Evolutionary conservation across 176 grass and related monocot species (phyloP).

Genomic region (Carex parvula): DNA sequence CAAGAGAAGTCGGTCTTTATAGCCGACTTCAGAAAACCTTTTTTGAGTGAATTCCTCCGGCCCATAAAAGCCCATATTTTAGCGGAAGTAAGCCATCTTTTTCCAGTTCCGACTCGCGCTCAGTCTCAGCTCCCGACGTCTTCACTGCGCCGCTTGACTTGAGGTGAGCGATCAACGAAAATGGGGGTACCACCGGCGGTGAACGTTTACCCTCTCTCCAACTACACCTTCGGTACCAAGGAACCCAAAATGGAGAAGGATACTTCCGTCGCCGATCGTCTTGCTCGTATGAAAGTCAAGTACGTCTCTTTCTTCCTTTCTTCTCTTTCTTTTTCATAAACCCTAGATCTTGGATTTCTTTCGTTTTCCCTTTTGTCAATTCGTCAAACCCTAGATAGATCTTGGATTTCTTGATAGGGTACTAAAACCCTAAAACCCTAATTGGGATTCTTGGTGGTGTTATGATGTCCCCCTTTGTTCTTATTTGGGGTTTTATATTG

Average conservation of each 20-base stretch:
- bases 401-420: not conserved
- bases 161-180: not conserved
- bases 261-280: constrained; percentile 95
- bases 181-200: constrained; percentile 53
- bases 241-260: constrained; percentile 99
- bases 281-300: constrained; percentile 99
- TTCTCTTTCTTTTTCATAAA: not conserved
- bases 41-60: not conserved
- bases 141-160: not conserved
- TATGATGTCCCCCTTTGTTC: not conserved
- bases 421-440: not conserved
- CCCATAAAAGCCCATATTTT: not conserved
- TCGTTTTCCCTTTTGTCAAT: not conserved
- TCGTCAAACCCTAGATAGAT: not conserved
- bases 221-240: constrained; percentile 99
- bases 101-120: not conserved
- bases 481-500: not conserved
- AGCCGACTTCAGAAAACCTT: no score
- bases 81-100: not conserved
- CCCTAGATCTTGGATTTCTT: constrained; percentile 24
- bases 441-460: not conserved
- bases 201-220: constrained; percentile 90
- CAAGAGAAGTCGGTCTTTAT: no score
- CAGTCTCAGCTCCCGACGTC: not conserved
- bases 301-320: constrained; percentile 18